phyloP scores from a whole-genome alignment of 257 asterid genomes.

The Fraxinus americana region DNA sequence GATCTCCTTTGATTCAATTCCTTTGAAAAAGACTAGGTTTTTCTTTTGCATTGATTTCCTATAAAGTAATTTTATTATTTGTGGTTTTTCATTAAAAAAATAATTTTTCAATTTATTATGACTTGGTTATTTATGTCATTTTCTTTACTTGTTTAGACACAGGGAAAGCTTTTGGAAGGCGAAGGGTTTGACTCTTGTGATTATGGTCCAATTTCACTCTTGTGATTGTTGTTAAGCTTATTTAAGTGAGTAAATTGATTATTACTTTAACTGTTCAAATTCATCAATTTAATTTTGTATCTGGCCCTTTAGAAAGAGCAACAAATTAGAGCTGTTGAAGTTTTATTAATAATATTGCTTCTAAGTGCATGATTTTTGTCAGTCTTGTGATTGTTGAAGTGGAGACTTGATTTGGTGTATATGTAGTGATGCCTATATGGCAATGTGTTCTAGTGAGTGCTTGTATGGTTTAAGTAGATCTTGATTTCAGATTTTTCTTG shows the following conservation, averaged over 20 bases:
- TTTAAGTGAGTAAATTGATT: conserved; percentile 52
- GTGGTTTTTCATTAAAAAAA: background rate
- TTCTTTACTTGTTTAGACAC: conserved; percentile 41
- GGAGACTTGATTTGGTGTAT: background rate
- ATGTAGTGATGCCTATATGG: conserved; percentile 35
- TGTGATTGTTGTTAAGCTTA: conserved; percentile 64
- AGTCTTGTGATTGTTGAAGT: background rate
- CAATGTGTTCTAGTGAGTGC: background rate
- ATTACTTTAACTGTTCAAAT: background rate
- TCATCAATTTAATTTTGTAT: background rate
- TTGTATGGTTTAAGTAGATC: background rate
- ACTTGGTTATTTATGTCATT: background rate
- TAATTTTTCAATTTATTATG: background rate
- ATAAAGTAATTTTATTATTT: background rate
- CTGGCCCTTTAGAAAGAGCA: background rate
- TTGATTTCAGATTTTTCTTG: background rate
- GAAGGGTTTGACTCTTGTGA: conserved; percentile 66
- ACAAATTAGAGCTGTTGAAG: background rate
- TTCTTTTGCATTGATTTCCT: background rate
- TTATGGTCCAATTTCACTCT: conserved; percentile 75
- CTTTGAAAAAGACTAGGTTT: conserved; percentile 48
- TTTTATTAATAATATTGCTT: background rate
- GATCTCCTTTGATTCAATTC: conserved; percentile 64
- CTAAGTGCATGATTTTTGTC: too few species aligned
- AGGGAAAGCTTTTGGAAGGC: conserved; percentile 59